phyloP scores from a whole-genome alignment of 257 asterid species.

The Solanum chilense region DNA sequence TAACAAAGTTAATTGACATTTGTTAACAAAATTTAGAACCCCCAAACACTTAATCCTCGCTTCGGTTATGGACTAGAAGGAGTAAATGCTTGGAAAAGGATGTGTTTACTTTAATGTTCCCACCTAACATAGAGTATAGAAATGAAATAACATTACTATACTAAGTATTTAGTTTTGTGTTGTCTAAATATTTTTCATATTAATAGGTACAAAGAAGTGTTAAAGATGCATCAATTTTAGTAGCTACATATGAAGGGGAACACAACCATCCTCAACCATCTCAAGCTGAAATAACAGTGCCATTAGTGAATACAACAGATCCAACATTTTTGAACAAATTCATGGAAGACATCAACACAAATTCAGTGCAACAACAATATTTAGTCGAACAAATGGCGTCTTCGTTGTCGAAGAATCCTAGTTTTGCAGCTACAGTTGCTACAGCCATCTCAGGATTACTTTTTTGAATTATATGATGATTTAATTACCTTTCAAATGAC shows the following conservation, averaged over 20 bases:
- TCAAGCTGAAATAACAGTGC: slow-evolving; percentile 9
- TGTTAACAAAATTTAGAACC: no score
- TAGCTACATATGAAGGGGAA: slow-evolving; percentile 64
- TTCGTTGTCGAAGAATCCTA: slow-evolving; percentile 44
- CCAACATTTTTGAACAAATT: slow-evolving; percentile 13
- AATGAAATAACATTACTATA: neutral
- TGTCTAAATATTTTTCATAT: neutral
- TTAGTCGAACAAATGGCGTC: slow-evolving; percentile 59
- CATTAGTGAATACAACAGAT: slow-evolving; percentile 1
- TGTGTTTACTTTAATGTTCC: neutral
- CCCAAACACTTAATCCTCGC: no score
- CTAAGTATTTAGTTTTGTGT: neutral
- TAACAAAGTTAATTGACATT: no score
- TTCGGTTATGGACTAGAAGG: neutral
- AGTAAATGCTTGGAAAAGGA: neutral
- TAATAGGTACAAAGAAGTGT: slow-evolving; percentile 69
- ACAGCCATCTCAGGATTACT: slow-evolving; percentile 44
- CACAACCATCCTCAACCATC: slow-evolving; percentile 53
- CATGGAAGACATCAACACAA: slow-evolving; percentile 5
- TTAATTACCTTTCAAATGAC: neutral
- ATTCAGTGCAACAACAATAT: slow-evolving; percentile 12
- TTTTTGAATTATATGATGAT: neutral
- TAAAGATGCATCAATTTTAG: slow-evolving; percentile 46
- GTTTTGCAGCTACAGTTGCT: slow-evolving; percentile 58
- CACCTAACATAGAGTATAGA: neutral